Evolutionary conservation across 306 rosid species (phyloP).

Genomic region (Vigna radiata): DNA sequence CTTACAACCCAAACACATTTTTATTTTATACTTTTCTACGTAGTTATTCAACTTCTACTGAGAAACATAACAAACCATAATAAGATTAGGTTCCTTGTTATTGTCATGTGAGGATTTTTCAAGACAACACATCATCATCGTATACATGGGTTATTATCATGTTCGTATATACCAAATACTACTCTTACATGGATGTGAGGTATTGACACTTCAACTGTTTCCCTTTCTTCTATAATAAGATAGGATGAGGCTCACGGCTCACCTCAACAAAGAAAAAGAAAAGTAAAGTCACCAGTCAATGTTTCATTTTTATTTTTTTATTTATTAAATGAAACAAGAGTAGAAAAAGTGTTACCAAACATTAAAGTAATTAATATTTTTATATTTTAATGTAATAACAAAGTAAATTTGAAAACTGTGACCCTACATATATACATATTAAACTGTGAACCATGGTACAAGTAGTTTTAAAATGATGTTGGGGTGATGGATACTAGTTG

Average conservation of each 20-base stretch:
- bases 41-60: not conserved
- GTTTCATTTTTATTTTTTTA: conserved; percentile 34
- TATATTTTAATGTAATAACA: not conserved
- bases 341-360: not conserved
- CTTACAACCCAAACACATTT: conserved; percentile 2
- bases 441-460: too few relatives aligned
- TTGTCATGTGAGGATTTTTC: not conserved
- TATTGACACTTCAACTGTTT: conserved; percentile 61
- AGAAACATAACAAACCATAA: not conserved
- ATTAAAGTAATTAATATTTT: too few relatives aligned
- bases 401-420: not conserved
- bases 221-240: conserved; percentile 18
- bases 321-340: not conserved
- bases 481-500: not conserved
- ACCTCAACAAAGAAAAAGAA: conserved; percentile 27
- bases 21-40: not conserved
- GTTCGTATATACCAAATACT: not conserved
- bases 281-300: conserved; percentile 22
- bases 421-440: too few relatives aligned
- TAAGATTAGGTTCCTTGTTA: conserved; percentile 31
- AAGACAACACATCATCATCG: not conserved
- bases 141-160: not conserved
- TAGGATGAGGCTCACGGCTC: conserved; percentile 32
- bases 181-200: conserved; percentile 1
- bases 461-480: conserved; percentile 3